Base-by-base conservation (phyloP, 345 rosid species). In the Noccaea bulbosa region DNA sequence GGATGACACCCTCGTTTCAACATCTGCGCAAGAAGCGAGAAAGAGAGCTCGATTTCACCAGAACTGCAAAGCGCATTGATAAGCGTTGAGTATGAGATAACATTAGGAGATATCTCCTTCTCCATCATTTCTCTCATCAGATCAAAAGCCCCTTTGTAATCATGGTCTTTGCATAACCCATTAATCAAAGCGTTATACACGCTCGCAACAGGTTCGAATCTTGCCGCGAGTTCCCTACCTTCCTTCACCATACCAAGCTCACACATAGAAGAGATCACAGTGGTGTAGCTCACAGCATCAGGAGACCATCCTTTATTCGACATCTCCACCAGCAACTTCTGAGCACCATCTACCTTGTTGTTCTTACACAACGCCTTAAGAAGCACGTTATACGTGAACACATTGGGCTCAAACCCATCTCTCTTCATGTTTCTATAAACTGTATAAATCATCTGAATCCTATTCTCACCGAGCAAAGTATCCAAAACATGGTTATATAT, bases 321-420 rank as follows among this genome's bases (percentile, higher is more conserved):
- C 92, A 93, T 93, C 80, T 88, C 94, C 20, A 52, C 68, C 0
- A 93, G 83, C 83, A 93, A 76, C 82, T 86, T 91, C 75, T 79
- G 64, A 14, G 97, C 98, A 12, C 82, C 86, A 62, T 93, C 93
- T 16, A 88, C 81, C 73, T 86, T 83, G 39, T 81, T 83, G 60
- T 87, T 93, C 88, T 85, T 88, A 79, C 97, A 90, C 84, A 90
- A 80, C 0, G 96, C 98, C 82, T 91, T 91, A 66, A 87, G 79
- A 66, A 93, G 93, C 37, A 90, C 75, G 67, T 93, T 88, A 62
- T 90, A 93, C 0, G 98, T 93, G 52, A 73, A 89, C 30, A 93
- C 86, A 84, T 93, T 83, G 0, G 96, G 92, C 74, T 86, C 92
- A 75, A 83, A 77, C 9, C 94, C 90, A 73, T 85, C 94, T 69